Evolutionary conservation across 1,284 basidiomycete species (phyloP).

Genomic region (Trametes pubescens): DNA sequence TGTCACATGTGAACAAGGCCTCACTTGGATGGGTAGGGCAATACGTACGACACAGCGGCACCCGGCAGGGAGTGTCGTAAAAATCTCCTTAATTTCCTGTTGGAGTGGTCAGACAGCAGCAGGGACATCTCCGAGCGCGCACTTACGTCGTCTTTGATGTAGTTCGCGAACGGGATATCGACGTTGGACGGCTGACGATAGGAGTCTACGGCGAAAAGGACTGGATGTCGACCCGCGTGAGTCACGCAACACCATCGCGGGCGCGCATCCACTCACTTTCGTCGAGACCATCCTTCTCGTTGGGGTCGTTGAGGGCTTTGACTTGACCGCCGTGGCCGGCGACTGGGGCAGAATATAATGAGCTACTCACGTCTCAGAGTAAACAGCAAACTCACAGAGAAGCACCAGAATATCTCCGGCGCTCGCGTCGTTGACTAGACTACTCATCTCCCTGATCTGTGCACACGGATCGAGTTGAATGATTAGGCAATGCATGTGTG

Average conservation of each 20-base stretch:
- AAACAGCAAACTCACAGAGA: background rate
- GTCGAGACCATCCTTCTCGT: slow-evolving; percentile 3
- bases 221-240: background rate
- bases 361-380: background rate
- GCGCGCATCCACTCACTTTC: background rate
- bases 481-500: too few species aligned
- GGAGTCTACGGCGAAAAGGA: slow-evolving; percentile 1
- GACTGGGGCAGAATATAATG: background rate
- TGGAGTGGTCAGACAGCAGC: too few species aligned
- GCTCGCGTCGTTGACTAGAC: background rate
- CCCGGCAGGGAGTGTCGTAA: background rate
- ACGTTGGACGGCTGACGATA: background rate
- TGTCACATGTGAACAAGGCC: background rate
- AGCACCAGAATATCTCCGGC: background rate
- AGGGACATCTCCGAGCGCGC: background rate
- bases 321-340: slow-evolving; percentile 5
- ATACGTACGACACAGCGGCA: slow-evolving; percentile 1
- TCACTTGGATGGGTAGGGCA: background rate
- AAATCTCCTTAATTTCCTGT: background rate
- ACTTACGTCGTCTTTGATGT: slow-evolving; percentile 9
- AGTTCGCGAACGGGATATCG: background rate
- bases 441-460: slow-evolving; percentile 5
- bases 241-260: background rate
- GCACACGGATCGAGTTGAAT: too few species aligned
- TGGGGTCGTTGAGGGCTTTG: background rate